Base-by-base conservation (phyloP, 352 stramenopile species). In the Phytophthora aleatoria region DNA sequence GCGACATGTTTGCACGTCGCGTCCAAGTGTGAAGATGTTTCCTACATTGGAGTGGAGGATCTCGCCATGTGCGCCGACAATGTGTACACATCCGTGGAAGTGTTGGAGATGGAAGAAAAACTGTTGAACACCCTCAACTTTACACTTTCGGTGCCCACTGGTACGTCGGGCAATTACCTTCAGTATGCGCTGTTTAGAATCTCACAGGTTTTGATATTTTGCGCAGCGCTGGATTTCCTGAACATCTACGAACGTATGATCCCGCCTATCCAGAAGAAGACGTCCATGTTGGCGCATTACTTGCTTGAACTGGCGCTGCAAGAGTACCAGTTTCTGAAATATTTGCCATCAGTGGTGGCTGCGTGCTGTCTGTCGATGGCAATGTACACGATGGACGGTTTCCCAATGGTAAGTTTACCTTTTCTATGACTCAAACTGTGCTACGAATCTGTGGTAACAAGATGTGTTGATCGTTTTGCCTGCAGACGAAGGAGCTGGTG, bases 121-220 rank as follows among this genome's bases (percentile, higher is more conserved):
- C 64, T 97, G 64, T 71, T 97, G 48, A 97, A 97, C 55, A 93
- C 89, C n/a, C 87, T 97, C 53, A 91, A 95, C 64, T 97, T 97
- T 76, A 91, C 84, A 28, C 79, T 97, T 16, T 90, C 86, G 15
- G 83, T 96, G n/a, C 90, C 90, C 11, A 96, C 89, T 66, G 86
- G 86, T 95, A 69, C 9, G 75, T 68, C 10, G 7, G 5, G 15
- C 20, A 54, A 36, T 49, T 31, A 15, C 13, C 24, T 57, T 27
- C 3, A n/a, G 10, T 5, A 42, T 26, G 36, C 10, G 45, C 0
- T 57, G 10, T 36, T 16, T 15, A 59, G 45, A 44, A 27, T 43
- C 7, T 55, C 8, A 68, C 31, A 47, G 20, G 3, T 28, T 57
- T 43, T 36, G 27, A 35, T 35, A 10, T 28, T 57, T 13, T 68